These are phyloP conservation scores for Sugiyamaella castrensis DNA, from an alignment of 1,139 yeast species.

Conservation along the genomic window DNA sequence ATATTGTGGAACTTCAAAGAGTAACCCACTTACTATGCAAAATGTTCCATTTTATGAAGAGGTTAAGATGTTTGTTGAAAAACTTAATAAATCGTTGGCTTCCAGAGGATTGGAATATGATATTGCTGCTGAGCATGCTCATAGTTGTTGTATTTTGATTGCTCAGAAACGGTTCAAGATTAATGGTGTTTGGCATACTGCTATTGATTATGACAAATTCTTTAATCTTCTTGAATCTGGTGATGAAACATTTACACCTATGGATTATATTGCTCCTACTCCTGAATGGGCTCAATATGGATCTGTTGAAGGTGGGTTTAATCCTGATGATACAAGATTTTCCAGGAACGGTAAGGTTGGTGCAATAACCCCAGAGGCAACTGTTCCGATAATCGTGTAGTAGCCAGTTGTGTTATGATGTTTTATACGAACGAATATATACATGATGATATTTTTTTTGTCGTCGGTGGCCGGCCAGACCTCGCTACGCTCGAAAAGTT, in stretches of 20 bases:
- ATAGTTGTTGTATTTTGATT: constrained; percentile 84
- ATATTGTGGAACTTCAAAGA: constrained; percentile 81
- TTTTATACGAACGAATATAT: no score
- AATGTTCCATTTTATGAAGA: constrained; percentile 94
- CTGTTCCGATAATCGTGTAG: no score
- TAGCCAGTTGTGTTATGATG: no score
- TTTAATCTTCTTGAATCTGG: constrained; percentile 63
- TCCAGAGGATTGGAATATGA: constrained; percentile 69
- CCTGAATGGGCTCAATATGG: constrained; percentile 94
- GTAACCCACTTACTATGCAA: constrained; percentile 90
- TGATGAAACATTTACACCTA: constrained; percentile 58
- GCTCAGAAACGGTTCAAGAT: constrained; percentile 73
- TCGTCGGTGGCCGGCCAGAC: no score
- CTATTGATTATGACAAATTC: constrained; percentile 76
- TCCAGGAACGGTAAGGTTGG: not conserved
- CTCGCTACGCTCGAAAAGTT: no score
- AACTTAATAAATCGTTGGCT: constrained; percentile 55
- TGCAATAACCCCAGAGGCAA: no score
- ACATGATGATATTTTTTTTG: no score
- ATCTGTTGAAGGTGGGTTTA: constrained; percentile 80
- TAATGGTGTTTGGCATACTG: constrained; percentile 80
- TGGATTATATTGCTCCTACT: constrained; percentile 78
- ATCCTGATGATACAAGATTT: constrained; percentile 62
- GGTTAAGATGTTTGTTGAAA: constrained; percentile 69
- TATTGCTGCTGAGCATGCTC: constrained; percentile 94